Evolutionary conservation across 768 basidiomycete species (phyloP), one percentile per base, ranked within the genome.

Genomic region (Rhodocollybia butyracea): DNA sequence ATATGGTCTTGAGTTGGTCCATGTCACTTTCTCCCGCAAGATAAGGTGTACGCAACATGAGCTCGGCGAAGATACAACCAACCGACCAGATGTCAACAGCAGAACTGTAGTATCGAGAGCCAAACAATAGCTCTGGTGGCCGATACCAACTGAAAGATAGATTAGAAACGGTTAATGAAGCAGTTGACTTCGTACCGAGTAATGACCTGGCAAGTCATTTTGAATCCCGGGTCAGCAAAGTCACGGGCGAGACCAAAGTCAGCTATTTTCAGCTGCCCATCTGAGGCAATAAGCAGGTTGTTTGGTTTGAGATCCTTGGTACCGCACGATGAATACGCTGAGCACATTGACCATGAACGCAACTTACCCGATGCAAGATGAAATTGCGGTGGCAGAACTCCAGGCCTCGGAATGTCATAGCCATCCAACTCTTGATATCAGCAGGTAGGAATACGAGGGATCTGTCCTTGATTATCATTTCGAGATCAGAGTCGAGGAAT

Each of bases 211-310:
- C 88, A 91, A 0, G 97, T 98, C 97, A 99, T 98, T 70, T 93
- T 94, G 65, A 88, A 88, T 3, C 88, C 89, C 24, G 95, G 94
- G 63, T 98, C 97, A 15, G 90, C 92, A 69, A 89, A 96, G 73
- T 99, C 97, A 55, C 97, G 77, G 24, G 97, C 97, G 7, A 99
- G 82, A 80, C 97, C 97, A 69, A 99, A 99, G 83, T 99, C 97
- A 12, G 97, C 97, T 45, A 99, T 82, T 73, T 99, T 99, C 60
- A 98, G 86, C 51, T 91, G 86, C 0, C 97, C 97, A 50, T 92
- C 83, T 0, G 89, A 82, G 0, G 94, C 84, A 57, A 99, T 89
- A 64, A 99, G 85, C 74, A 99, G 80, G 72, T 99, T 99, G 75
- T 99, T 99, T 6, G 97, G 97, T 70, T 99, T 99, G 59, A 99